phyloP scores from a whole-genome alignment of 2,329 filamentous ascomycete genomes.

The Diplodia sapinea region DNA sequence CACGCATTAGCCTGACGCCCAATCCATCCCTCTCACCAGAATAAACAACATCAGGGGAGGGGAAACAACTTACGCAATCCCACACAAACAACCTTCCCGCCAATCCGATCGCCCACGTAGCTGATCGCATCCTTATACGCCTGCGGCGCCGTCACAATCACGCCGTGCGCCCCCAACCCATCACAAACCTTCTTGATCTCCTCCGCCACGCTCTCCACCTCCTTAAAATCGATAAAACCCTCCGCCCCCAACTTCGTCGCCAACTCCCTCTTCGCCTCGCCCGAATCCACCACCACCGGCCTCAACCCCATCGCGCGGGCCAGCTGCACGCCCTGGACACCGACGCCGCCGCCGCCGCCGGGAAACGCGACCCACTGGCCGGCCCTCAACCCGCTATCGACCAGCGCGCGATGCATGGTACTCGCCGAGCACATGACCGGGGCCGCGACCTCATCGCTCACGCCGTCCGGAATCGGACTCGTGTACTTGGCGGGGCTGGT shows the following conservation, averaged over 20 bases:
- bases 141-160: slow-evolving; percentile 49
- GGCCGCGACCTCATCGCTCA: slow-evolving; percentile 43
- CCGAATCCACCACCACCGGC: slow-evolving; percentile 59
- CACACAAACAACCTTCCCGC: slow-evolving; percentile 56
- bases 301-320: slow-evolving; percentile 57
- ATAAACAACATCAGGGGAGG: not conserved
- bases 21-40: too few relatives aligned
- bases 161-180: slow-evolving; percentile 44
- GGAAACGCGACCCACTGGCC: slow-evolving; percentile 63
- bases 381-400: slow-evolving; percentile 56
- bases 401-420: slow-evolving; percentile 64
- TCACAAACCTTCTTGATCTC: slow-evolving; percentile 42
- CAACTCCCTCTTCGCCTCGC: slow-evolving; percentile 39
- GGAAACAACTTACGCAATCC: slow-evolving; percentile 43
- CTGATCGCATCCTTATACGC: slow-evolving; percentile 52
- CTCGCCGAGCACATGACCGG: slow-evolving; percentile 51
- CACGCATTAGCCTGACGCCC: too few relatives aligned
- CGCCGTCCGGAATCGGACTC: slow-evolving; percentile 36
- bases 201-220: slow-evolving; percentile 43
- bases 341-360: slow-evolving; percentile 62
- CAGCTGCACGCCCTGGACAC: slow-evolving; percentile 62
- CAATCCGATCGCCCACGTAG: slow-evolving; percentile 55
- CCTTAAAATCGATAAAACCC: slow-evolving; percentile 37
- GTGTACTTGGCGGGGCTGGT: slow-evolving; percentile 62
- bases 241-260: slow-evolving; percentile 19